Base-by-base conservation (phyloP, 345 rosid genomes). In the Balakata baccata region DNA sequence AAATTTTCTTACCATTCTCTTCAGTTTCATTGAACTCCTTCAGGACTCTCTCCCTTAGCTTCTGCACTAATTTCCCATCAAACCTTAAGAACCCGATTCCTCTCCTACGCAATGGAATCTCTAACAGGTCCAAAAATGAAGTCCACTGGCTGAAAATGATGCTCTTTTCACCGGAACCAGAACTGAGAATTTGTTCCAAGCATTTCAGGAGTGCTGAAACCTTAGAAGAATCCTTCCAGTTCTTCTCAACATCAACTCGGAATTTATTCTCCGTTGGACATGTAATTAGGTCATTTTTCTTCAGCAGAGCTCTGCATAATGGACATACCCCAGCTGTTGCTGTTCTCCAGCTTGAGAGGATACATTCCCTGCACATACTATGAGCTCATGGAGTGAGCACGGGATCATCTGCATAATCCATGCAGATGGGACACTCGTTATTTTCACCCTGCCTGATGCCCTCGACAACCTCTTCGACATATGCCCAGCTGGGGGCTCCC, bases 61-160 rank as follows among this genome's bases (percentile, higher is more conserved):
- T 86, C 82, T 89, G 91, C 10, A 74, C 65, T 11, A 87, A 77
- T 66, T 72, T 80, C 49, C 91, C 91, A 37, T 90, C 93, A 1
- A 77, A 90, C 77, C 91, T 81, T 45, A 89, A 80, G 80, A 84
- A 86, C 79, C 82, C 84, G 0, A 84, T 54, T 58, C 84, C 81
- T 71, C 71, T 87, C 71, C 69, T 83, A 77, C 63, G 75, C 75
- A 90, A 61, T 18, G 89, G 86, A 72, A 90, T 86, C 81, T 86
- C 89, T 13, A 89, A 66, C 53, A 87, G 90, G 73, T 89, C 89
- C 61, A 89, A 37, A 78, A 90, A 89, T 9, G 91, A 87, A 73
- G 89, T 87, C 93, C 93, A 85, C 73, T 89, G 93, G 77, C 96
- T 87, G 68, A 90, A 90, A 22, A 90, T 84, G 18, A 89, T 84